Conservation (phyloP, 441 rosid species). For the Erodium moschatum region DNA sequence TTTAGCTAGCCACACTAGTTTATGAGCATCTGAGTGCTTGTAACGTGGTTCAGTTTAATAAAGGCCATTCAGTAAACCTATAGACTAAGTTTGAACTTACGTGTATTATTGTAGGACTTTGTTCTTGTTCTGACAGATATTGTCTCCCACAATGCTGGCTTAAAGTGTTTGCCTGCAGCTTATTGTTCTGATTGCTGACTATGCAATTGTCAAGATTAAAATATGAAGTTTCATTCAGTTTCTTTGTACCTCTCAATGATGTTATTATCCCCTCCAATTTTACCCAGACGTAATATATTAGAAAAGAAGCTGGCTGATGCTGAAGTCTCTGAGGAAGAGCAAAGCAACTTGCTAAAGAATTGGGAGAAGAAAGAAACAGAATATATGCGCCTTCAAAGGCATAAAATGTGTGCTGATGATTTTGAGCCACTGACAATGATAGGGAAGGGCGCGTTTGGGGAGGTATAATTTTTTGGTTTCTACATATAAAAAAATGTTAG, state of each 20-base stretch:
- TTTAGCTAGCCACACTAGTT: too few species aligned
- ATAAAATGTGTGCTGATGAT: slow-evolving; percentile 38
- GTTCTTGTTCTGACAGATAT: too few species aligned
- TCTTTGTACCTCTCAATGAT: not conserved
- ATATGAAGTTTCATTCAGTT: not conserved
- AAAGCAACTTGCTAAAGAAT: slow-evolving; percentile 28
- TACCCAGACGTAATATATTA: slow-evolving; percentile 16
- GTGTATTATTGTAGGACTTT: too few species aligned
- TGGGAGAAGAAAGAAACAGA: slow-evolving; percentile 40
- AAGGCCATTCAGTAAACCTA: too few species aligned
- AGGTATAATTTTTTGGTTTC: not conserved
- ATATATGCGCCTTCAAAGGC: slow-evolving; percentile 38
- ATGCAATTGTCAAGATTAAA: not conserved
- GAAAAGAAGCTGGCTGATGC: slow-evolving; percentile 30
- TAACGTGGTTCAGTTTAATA: too few species aligned
- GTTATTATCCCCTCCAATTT: not conserved
- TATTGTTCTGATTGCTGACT: not conserved
- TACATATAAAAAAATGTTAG: not conserved
- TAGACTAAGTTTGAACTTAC: too few species aligned
- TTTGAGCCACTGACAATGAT: slow-evolving; percentile 34
- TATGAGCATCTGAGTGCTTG: too few species aligned
- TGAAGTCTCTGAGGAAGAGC: slow-evolving; percentile 25
- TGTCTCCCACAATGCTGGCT: not conserved
- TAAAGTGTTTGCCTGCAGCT: not conserved
- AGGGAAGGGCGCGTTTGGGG: not conserved